phyloP scores from a whole-genome alignment of 371 early-diverging fungal genomes.

The Umbelopsis sp. region DNA sequence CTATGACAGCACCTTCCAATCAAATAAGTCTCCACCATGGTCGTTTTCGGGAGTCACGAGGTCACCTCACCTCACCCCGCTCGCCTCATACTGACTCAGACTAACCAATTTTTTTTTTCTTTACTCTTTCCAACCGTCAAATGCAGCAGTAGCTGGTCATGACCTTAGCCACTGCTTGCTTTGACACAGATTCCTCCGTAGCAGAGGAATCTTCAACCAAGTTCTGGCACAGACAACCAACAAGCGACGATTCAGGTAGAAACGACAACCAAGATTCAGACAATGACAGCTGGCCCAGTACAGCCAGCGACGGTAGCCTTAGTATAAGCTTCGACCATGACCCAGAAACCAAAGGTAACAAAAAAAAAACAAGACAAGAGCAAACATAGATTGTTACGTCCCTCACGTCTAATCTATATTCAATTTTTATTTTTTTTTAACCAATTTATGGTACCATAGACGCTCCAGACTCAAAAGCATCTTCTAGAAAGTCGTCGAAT shows the following conservation, averaged over 20 bases:
- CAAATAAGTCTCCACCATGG: no score
- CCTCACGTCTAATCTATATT: no score
- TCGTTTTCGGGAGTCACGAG: neutral
- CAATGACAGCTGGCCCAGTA: constrained; percentile 8
- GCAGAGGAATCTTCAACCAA: constrained; percentile 15
- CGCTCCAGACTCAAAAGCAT: constrained; percentile 3
- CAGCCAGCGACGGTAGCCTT: neutral
- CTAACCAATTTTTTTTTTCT: neutral
- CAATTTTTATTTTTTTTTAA: neutral
- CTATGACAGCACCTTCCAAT: no score
- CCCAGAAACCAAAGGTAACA: neutral
- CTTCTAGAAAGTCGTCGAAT: constrained; percentile 18
- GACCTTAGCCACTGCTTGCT: constrained; percentile 17
- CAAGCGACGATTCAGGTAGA: constrained; percentile 3
- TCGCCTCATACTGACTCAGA: constrained; percentile 3
- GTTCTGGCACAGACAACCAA: constrained; percentile 6
- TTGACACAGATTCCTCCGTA: constrained; percentile 17
- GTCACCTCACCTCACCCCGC: neutral
- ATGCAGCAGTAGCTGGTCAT: constrained; percentile 12
- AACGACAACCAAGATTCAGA: constrained; percentile 13
- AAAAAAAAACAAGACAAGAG: no score
- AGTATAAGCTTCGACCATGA: constrained; percentile 5
- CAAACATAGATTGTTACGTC: no score
- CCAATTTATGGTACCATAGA: neutral
- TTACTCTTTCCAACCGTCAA: neutral